Evolutionary conservation across 1,284 basidiomycete species (phyloP), one percentile per base, ranked within the genome.

Genomic region (Tylopilus orsonianus): DNA sequence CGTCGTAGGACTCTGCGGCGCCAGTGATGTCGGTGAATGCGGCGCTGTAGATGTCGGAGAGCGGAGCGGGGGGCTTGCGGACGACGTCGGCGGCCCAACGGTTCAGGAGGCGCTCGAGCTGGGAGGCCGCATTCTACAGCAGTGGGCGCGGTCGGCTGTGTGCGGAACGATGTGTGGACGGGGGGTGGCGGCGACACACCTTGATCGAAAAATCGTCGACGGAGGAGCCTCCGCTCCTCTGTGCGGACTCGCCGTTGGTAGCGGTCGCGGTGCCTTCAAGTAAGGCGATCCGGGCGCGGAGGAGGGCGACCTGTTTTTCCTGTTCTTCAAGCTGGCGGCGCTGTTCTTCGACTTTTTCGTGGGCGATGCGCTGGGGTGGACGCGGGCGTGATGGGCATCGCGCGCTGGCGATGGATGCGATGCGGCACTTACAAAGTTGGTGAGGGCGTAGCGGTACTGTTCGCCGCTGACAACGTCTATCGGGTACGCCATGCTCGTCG

Each of bases 121-220:
- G 80, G 14, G 87, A 86, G 1, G 88, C 87, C 10, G 85, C 10
- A 10, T 27, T 27, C 26, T 27, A 10, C 26, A 27, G 5, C 26
- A n/a, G n/a, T n/a, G n/a, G n/a, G n/a, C n/a, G n/a, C n/a, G n/a
- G n/a, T n/a, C n/a, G n/a, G n/a, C n/a, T n/a, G n/a, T n/a, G n/a
- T n/a, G n/a, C n/a, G n/a, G n/a, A n/a, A n/a, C n/a, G n/a, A n/a
- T n/a, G n/a, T n/a, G n/a, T n/a, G n/a, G n/a, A n/a, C n/a, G n/a
- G n/a, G n/a, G n/a, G n/a, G n/a, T n/a, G n/a, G n/a, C n/a, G n/a
- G n/a, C n/a, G 13, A 64, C 78, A 16, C 39, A 85, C 87, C 71
- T 83, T 86, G 69, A 91, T 90, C 10, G 88, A 90, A 67, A 90
- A 90, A 64, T 91, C 87, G 58, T 90, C 88, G 27, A 90, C 76